These are phyloP conservation scores for Plasmodium gonderi DNA, from an alignment of 169 alveolate genomes.

Conservation along the genomic window DNA sequence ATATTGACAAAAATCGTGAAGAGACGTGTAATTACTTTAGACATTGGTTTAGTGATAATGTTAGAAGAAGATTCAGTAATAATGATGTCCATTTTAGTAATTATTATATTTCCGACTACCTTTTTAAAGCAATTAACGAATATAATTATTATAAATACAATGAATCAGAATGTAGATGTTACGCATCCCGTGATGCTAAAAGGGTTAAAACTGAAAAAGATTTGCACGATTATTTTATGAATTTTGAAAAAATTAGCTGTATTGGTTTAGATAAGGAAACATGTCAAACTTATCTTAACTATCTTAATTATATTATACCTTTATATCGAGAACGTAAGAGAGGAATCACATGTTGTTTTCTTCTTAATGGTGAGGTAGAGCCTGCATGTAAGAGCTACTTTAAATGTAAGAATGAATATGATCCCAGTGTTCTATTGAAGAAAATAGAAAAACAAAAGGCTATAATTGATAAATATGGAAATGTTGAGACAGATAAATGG, in stretches of 20 bases:
- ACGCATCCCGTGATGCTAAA: not conserved
- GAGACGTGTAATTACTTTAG: not conserved
- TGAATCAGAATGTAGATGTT: not conserved
- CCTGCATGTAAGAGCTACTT: not conserved
- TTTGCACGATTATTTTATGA: not conserved
- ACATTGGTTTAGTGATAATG: not conserved
- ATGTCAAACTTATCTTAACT: not conserved
- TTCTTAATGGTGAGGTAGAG: not conserved
- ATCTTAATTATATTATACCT: not conserved
- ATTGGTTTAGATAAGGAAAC: not conserved
- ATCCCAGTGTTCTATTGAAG: not conserved
- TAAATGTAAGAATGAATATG: not conserved
- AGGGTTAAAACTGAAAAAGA: not conserved
- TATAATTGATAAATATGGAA: not conserved
- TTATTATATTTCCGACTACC: not conserved
- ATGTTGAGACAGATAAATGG: not conserved
- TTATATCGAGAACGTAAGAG: not conserved
- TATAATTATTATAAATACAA: not conserved
- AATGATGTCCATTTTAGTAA: not conserved
- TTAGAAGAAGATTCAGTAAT: not conserved
- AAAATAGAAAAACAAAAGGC: not conserved
- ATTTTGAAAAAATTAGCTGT: not conserved
- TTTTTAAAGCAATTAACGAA: not conserved
- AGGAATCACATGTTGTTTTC: not conserved
- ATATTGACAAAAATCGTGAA: not conserved